Conservation (phyloP, 352 stramenopile species). For the Hyaloperonospora arabidopsidis region DNA sequence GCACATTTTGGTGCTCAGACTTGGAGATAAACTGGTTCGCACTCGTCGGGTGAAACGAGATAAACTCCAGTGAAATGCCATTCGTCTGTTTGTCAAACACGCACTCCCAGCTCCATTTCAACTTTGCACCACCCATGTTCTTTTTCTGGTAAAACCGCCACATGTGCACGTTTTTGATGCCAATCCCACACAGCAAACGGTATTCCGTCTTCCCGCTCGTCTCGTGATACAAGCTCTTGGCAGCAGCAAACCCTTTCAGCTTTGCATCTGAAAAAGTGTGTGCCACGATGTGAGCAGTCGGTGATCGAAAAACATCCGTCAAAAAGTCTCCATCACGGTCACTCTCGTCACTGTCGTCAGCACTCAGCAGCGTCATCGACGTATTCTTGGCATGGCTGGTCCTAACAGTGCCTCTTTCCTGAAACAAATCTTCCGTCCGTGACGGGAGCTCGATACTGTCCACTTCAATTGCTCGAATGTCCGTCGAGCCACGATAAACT, state of each 20-base stretch:
- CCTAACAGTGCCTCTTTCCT: neutral
- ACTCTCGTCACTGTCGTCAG: conserved; percentile 2
- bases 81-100: conserved; percentile 84
- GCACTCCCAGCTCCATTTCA: conserved; percentile 69
- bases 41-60: conserved; percentile 53
- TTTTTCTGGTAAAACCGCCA: conserved; percentile 70
- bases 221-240: conserved; percentile 49
- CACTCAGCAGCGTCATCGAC: too few relatives aligned
- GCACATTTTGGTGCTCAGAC: conserved; percentile 80
- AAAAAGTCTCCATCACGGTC: conserved; percentile 26
- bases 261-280: conserved; percentile 80
- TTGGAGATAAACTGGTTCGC: conserved; percentile 71
- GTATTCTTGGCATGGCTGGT: too few relatives aligned
- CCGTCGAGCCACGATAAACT: conserved; percentile 79
- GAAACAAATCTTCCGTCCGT: neutral
- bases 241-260: conserved; percentile 75
- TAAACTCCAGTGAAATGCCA: conserved; percentile 75
- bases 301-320: conserved; percentile 27
- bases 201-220: conserved; percentile 53
- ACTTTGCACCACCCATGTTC: neutral
- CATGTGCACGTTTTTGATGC: conserved; percentile 84
- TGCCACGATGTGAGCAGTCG: conserved; percentile 41
- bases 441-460: conserved; percentile 67
- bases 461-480: conserved; percentile 77
- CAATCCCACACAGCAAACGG: conserved; percentile 69